phyloP scores from a whole-genome alignment of 768 basidiomycete genomes.

The Dioszegia crocea region DNA sequence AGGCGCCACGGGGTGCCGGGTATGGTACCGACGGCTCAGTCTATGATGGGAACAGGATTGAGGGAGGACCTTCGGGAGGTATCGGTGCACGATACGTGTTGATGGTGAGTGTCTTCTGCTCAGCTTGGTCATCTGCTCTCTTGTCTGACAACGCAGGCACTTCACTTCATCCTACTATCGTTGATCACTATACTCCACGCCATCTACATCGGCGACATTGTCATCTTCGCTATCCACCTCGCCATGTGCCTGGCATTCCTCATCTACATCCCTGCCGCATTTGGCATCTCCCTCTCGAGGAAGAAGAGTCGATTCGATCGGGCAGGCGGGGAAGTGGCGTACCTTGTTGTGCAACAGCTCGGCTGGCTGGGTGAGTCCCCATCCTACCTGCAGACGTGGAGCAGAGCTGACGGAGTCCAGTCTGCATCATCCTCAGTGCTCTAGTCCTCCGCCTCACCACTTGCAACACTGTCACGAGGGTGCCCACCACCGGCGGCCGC shows the following conservation, averaged over 20 bases:
- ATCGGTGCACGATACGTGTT: neutral
- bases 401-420: too few relatives aligned
- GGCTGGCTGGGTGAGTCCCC: conserved; percentile 15
- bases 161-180: too few relatives aligned
- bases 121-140: too few relatives aligned
- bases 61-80: neutral
- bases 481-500: too few relatives aligned
- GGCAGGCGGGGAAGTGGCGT: conserved; percentile 21
- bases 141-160: too few relatives aligned
- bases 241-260: neutral
- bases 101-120: conserved; percentile 5
- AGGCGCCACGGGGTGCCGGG: neutral
- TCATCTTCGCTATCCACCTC: neutral
- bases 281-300: conserved; percentile 5
- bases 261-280: conserved; percentile 17
- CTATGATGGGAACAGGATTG: neutral
- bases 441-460: too few relatives aligned
- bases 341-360: conserved; percentile 13
- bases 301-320: conserved; percentile 11
- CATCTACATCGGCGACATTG: neutral
- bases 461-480: too few relatives aligned
- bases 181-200: neutral
- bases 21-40: conserved; percentile 6
- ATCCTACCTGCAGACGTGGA: too few relatives aligned
- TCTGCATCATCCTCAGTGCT: neutral